Evolutionary conservation across 768 basidiomycete species (phyloP).

Genomic region (Astraeus odoratus): DNA sequence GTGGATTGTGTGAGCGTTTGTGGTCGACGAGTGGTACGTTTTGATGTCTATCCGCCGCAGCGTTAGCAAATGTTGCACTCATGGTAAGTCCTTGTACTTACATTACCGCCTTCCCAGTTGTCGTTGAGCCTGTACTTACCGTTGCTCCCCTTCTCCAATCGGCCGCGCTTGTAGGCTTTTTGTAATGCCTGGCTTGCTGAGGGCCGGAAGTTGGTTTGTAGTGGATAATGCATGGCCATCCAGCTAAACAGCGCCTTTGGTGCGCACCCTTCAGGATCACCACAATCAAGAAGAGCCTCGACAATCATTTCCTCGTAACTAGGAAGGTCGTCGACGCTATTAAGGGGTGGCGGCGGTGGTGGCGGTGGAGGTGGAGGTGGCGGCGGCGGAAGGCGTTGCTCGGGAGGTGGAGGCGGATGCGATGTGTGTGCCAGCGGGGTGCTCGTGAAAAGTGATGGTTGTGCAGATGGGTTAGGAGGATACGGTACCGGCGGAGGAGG

Average conservation of each 20-base stretch:
- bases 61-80: constrained; percentile 5
- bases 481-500: constrained; percentile 26
- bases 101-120: constrained; percentile 76
- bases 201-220: constrained; percentile 85
- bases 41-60: constrained; percentile 51
- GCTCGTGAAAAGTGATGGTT: constrained; percentile 30
- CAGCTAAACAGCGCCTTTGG: constrained; percentile 80
- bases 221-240: constrained; percentile 78
- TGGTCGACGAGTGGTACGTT: constrained; percentile 73
- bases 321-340: constrained; percentile 51
- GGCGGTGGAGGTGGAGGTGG: constrained; percentile 13
- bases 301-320: constrained; percentile 92
- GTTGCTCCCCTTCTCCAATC: constrained; percentile 66
- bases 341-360: constrained; percentile 16
- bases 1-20: constrained; percentile 38
- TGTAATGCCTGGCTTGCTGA: constrained; percentile 86
- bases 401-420: constrained; percentile 25
- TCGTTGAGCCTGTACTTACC: constrained; percentile 74
- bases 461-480: constrained; percentile 21
- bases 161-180: constrained; percentile 76
- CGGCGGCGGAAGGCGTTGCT: constrained; percentile 8
- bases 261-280: constrained; percentile 67
- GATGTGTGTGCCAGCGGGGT: constrained; percentile 29
- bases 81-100: constrained; percentile 31
- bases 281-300: constrained; percentile 61